Percentiles rank a stretch among this genome's conserved stretches.
These are phyloP conservation scores for Entomortierella parvispora DNA, from an alignment of 192 early-diverging fungal species.

Conservation along the genomic window DNA sequence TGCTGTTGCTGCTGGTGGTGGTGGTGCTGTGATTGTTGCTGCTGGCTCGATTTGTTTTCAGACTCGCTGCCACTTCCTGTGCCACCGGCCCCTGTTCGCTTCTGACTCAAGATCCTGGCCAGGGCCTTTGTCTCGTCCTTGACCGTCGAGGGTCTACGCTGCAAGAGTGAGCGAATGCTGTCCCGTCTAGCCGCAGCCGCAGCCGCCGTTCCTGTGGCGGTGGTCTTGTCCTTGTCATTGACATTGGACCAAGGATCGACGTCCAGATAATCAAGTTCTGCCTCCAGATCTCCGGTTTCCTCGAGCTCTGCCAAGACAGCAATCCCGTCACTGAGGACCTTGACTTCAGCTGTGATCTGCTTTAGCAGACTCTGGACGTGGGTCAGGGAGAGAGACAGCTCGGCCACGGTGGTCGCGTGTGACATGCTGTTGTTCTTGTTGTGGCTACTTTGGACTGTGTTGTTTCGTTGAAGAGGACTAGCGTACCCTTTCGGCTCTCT, in stretches of 20 bases:
- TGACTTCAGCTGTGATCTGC: constrained; percentile 45
- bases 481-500: too few relatives aligned
- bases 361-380: constrained; percentile 44
- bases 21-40: constrained; percentile 2
- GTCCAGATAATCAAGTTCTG: constrained; percentile 44
- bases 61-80: constrained; percentile 23
- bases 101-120: constrained; percentile 44
- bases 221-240: constrained; percentile 34
- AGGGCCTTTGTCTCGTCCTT: constrained; percentile 51
- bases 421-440: constrained; percentile 19
- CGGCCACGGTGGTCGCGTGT: constrained; percentile 20
- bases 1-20: constrained; percentile 3
- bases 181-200: constrained; percentile 13
- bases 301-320: constrained; percentile 28
- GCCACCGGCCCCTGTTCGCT: constrained; percentile 1
- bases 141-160: constrained; percentile 46
- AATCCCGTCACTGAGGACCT: constrained; percentile 42
- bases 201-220: background rate
- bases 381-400: constrained; percentile 33
- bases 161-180: constrained; percentile 45
- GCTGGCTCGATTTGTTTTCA: constrained; percentile 10
- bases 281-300: constrained; percentile 31
- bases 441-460: background rate
- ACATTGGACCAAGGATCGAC: constrained; percentile 53
- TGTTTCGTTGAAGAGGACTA: background rate